Evolutionary conservation across 257 asterid genomes (phyloP), one percentile per base, ranked within the genome.

Genomic region (Mitragyna speciosa): DNA sequence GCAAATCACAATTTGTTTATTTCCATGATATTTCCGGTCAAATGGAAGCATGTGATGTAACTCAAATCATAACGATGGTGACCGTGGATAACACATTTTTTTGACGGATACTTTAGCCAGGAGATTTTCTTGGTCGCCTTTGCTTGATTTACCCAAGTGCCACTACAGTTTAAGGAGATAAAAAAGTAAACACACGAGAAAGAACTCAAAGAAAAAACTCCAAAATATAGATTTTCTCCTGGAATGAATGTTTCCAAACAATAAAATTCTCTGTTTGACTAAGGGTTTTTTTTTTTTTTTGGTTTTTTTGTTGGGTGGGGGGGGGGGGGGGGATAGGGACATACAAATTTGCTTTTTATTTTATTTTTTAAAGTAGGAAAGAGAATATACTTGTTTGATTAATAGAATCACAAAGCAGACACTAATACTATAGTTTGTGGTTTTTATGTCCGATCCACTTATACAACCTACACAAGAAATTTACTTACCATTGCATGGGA

Each of bases 51-150:
- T 8, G 20, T 54, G 45, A 28, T 9, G 30, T 19, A 31, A 43
- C 56, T 52, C 49, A 56, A 39, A 74, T 74, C 69, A 31, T 7
- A 58, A 22, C 7, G 33, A 3, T 20, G 64, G 28, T 26, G 76
- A 72, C 28, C 3, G 16, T 12, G 41, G 22, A 26, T 12, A 9
- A 20, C 76, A 47, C 4, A 5, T 11, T 48, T 28, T 0, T 28
- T 6, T 0, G 20, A 33, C 22, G 30, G 54, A 36, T 0, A n/a
- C 79, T 4, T 76, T 26, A n/a, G 49, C 33, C 49, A 15, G 2
- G 28, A 64, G 22, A 52, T 47, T 64, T 64, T 30, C 20, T 66
- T 48, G 73, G 80, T 76, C 73, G 65, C 41, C 65, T 48, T 47
- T 8, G 14, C 41, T 20, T 75, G 10, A 24, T 22, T 41, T 22